These are phyloP conservation scores for Boeremia lycopersici DNA, from an alignment of 2,329 filamentous ascomycete species.

Conservation along the genomic window DNA sequence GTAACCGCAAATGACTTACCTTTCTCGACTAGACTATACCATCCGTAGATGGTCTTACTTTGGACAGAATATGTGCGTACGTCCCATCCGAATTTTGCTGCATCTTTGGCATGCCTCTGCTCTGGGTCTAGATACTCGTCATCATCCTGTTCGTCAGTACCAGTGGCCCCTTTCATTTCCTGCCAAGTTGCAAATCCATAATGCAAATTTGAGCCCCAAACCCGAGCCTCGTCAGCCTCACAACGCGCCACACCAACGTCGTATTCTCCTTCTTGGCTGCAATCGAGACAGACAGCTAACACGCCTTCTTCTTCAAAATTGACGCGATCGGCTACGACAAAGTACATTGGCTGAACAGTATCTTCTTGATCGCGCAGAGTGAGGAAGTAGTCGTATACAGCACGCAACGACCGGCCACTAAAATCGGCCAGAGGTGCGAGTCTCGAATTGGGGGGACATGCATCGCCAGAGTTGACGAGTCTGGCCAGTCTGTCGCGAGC, in stretches of 20 bases:
- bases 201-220: neutral
- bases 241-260: neutral
- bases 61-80: neutral
- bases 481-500: neutral
- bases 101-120: neutral
- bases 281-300: neutral
- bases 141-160: neutral
- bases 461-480: neutral
- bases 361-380: neutral
- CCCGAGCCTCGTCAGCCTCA: neutral
- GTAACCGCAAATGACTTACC: neutral
- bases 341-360: neutral
- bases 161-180: neutral
- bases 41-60: neutral
- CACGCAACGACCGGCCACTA: neutral
- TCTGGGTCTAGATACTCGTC: neutral
- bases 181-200: neutral
- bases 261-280: neutral
- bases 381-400: neutral
- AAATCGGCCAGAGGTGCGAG: neutral
- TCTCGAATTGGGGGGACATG: too few relatives aligned
- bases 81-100: neutral
- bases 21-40: neutral
- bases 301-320: neutral
- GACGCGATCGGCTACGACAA: neutral